Conservation (phyloP, 495 filamentous ascomycete genomes). For the Mycothermus thermophilus region DNA sequence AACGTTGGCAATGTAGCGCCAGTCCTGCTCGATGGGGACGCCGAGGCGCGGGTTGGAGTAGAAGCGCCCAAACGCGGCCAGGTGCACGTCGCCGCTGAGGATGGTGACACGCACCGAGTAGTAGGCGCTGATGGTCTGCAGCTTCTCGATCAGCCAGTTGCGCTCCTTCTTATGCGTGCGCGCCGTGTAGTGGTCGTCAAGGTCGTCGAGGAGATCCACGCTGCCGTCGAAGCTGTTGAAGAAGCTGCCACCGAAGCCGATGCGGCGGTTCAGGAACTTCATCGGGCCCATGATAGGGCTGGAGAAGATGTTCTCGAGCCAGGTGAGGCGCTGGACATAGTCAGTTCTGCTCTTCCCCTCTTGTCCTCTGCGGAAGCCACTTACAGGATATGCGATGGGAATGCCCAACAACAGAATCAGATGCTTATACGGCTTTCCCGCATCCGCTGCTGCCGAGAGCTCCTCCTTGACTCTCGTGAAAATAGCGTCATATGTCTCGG, state of each 20-base stretch:
- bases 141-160: conserved; percentile 52
- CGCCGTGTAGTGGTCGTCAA: conserved; percentile 93
- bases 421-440: conserved; percentile 54
- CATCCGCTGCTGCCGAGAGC: conserved; percentile 38
- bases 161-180: conserved; percentile 84
- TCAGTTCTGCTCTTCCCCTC: too few species aligned
- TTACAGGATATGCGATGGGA: conserved; percentile 78
- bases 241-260: conserved; percentile 66
- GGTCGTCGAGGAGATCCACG: conserved; percentile 80
- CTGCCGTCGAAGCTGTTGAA: conserved; percentile 91
- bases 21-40: conserved; percentile 70
- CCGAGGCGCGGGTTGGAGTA: conserved; percentile 73
- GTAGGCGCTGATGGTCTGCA: conserved; percentile 57
- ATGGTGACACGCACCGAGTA: conserved; percentile 73
- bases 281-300: conserved; percentile 76
- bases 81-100: conserved; percentile 83
- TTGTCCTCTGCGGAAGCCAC: conserved; percentile 6
- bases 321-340: conserved; percentile 61
- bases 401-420: conserved; percentile 78
- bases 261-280: conserved; percentile 78
- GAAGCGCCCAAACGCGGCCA: conserved; percentile 87
- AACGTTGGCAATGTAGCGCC: conserved; percentile 82
- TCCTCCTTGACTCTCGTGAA: conserved; percentile 56
- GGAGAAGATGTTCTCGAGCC: conserved; percentile 78
- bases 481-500: conserved; percentile 74